These are phyloP conservation scores for Saussurea involucrata DNA, from an alignment of 129 eudicot genomes.

Conservation along the genomic window DNA sequence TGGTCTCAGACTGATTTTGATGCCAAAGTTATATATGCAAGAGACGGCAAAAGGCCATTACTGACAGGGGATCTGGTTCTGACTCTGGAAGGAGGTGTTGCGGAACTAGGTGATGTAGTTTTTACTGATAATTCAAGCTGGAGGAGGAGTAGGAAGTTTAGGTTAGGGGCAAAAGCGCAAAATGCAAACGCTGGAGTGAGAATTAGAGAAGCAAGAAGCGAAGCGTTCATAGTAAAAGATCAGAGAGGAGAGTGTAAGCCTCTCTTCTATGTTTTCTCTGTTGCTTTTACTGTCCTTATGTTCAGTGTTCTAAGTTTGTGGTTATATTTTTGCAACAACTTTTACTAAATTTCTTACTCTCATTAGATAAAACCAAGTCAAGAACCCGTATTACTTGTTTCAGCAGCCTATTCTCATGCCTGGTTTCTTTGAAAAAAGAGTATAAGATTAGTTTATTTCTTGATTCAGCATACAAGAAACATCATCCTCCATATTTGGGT, in stretches of 20 bases:
- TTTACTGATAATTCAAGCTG: conserved; percentile 94
- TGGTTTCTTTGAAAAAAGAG: not conserved
- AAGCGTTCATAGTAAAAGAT: conserved; percentile 68
- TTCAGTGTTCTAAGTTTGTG: not conserved
- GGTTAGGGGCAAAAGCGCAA: conserved; percentile 64
- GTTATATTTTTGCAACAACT: too few relatives aligned
- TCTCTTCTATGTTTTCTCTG: not conserved
- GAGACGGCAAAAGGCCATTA: conserved; percentile 85
- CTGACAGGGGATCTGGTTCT: conserved; percentile 58
- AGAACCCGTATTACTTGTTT: not conserved
- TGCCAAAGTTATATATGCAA: conserved; percentile 34
- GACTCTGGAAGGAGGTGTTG: conserved; percentile 54
- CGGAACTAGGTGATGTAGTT: conserved; percentile 43
- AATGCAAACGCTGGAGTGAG: conserved; percentile 32
- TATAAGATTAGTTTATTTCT: not conserved
- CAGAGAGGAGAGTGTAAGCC: conserved; percentile 90
- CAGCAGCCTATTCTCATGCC: not conserved
- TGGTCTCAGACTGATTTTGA: conserved; percentile 62
- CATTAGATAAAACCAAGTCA: too few relatives aligned
- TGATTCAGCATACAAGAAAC: conserved; percentile 73
- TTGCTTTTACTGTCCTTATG: conserved; percentile 4
- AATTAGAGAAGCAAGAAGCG: conserved; percentile 71
- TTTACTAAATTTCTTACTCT: too few relatives aligned
- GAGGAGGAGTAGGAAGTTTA: conserved; percentile 72
- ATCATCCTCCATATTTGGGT: conserved; percentile 48